Percentiles rank a stretch among this genome's conserved stretches.
phyloP scores from a whole-genome alignment of 2,329 filamentous ascomycete genomes.

The Colletotrichum filicis region DNA sequence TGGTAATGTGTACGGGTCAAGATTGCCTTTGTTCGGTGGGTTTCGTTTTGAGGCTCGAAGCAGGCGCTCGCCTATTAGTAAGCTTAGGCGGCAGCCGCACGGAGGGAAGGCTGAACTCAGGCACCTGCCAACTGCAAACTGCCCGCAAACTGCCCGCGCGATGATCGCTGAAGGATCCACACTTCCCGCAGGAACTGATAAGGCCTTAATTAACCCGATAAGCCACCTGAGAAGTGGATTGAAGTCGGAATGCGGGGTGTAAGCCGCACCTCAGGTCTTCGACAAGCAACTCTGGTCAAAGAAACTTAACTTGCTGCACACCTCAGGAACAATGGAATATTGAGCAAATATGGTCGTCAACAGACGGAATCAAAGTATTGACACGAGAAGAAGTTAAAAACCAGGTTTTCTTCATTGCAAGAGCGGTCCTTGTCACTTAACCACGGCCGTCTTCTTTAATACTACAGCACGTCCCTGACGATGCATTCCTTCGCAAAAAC shows the following conservation, averaged over 20 bases:
- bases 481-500: conserved; percentile 1
- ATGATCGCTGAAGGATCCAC: conserved; percentile 20
- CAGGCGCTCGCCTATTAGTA: conserved; percentile 36
- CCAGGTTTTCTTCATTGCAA: neutral
- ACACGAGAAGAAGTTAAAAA: neutral
- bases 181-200: neutral
- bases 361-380: neutral
- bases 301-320: too few relatives aligned
- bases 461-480: neutral
- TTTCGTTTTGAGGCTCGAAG: conserved; percentile 40
- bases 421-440: conserved; percentile 10
- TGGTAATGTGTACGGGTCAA: conserved; percentile 51
- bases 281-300: too few relatives aligned
- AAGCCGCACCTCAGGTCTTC: neutral
- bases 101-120: conserved; percentile 20
- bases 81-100: conserved; percentile 23
- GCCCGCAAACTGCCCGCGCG: neutral
- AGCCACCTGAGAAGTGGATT: conserved; percentile 2
- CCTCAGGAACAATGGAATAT: too few relatives aligned
- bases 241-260: conserved; percentile 19
- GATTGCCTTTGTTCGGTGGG: conserved; percentile 47
- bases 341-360: neutral
- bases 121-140: neutral
- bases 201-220: conserved; percentile 5
- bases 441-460: neutral